These are phyloP conservation scores for Betula pendula DNA, from an alignment of 306 rosid species.

Conservation along the genomic window DNA sequence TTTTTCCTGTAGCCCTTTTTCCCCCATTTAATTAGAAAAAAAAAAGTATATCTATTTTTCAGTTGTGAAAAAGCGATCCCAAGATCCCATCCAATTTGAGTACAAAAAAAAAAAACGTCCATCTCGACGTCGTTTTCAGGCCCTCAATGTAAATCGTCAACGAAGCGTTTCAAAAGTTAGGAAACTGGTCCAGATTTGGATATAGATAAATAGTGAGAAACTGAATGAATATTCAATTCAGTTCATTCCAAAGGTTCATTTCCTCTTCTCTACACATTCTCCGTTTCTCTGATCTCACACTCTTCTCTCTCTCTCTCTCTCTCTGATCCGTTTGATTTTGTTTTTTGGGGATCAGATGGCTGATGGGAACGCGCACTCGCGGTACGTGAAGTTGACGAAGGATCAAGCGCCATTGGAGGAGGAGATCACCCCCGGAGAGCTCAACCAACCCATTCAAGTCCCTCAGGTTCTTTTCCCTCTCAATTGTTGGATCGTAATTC, in stretches of 20 bases:
- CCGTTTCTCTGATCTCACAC: neutral
- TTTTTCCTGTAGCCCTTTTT: too few species aligned
- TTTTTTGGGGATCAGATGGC: slow-evolving; percentile 38
- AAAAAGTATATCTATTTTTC: too few species aligned
- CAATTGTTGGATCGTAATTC: neutral
- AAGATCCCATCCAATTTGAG: too few species aligned
- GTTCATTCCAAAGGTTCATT: neutral
- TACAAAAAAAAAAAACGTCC: neutral
- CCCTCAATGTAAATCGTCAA: neutral
- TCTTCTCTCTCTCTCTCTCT: slow-evolving; percentile 1
- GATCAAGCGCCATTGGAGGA: slow-evolving; percentile 54
- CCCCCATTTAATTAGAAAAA: too few species aligned
- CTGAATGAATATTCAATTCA: neutral
- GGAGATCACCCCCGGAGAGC: slow-evolving; percentile 67
- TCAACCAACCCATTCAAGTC: slow-evolving; percentile 67
- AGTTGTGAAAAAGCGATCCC: too few species aligned
- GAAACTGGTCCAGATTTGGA: neutral
- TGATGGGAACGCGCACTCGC: slow-evolving; percentile 43
- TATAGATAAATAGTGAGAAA: too few species aligned
- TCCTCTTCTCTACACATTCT: neutral
- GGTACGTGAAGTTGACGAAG: slow-evolving; percentile 54
- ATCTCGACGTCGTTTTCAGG: neutral
- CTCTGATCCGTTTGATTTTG: neutral
- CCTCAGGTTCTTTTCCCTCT: slow-evolving; percentile 41
- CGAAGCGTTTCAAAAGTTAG: neutral